Conservation (phyloP, 108 stramenopile species). For the Schizochytrium sp. region DNA sequence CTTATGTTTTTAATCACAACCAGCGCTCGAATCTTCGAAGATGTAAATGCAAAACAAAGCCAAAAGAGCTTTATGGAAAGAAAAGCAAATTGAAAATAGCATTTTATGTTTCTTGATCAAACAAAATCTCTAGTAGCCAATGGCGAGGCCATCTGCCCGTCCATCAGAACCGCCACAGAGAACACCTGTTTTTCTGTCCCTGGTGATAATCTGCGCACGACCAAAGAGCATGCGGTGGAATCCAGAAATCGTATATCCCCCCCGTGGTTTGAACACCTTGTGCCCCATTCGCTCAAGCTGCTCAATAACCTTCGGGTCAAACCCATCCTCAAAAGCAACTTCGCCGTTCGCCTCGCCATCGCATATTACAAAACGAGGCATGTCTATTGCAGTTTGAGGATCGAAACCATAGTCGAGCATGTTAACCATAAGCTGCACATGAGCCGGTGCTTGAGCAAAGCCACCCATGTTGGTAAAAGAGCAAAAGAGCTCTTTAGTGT, state of each 20-base stretch:
- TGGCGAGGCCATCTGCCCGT: slow-evolving; percentile 92
- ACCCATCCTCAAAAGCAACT: slow-evolving; percentile 82
- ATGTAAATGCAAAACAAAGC: too few relatives aligned
- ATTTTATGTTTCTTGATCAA: too few relatives aligned
- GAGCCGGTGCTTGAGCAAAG: slow-evolving; percentile 97
- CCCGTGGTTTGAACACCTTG: slow-evolving; percentile 66
- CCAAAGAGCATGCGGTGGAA: slow-evolving; percentile 86
- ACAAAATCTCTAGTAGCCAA: slow-evolving; percentile 79
- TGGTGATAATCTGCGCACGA: slow-evolving; percentile 87
- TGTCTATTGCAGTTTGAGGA: slow-evolving; percentile 86
- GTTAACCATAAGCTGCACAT: slow-evolving; percentile 88
- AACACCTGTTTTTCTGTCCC: slow-evolving; percentile 79
- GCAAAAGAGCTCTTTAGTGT: slow-evolving; percentile 86
- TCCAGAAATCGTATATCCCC: slow-evolving; percentile 68
- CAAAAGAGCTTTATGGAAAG: too few relatives aligned
- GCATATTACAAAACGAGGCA: slow-evolving; percentile 91
- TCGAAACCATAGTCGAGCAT: slow-evolving; percentile 81
- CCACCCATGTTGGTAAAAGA: slow-evolving; percentile 91
- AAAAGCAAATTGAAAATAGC: too few relatives aligned
- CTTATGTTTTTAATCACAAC: too few relatives aligned
- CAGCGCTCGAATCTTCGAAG: too few relatives aligned
- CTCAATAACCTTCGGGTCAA: slow-evolving; percentile 72
- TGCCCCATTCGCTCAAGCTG: slow-evolving; percentile 83
- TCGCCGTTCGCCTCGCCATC: slow-evolving; percentile 83
- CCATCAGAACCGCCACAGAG: slow-evolving; percentile 93